Evolutionary conservation across 2,329 filamentous ascomycete genomes (phyloP).

Genomic region (Decorospora gaudefroyi): DNA sequence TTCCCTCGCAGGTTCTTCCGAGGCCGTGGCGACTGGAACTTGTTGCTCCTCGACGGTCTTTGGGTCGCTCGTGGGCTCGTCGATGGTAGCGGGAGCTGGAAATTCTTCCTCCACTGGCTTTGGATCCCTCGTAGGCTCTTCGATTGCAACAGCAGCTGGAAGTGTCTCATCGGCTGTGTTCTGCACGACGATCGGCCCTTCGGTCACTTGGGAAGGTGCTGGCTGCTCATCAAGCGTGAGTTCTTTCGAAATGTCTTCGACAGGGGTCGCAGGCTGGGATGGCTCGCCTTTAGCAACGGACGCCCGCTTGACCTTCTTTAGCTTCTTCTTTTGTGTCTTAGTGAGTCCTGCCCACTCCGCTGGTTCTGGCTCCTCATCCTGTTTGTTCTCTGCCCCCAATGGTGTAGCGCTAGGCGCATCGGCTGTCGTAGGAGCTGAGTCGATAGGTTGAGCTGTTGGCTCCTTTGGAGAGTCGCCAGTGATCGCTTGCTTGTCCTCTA

Average conservation of each 20-base stretch:
- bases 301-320: constrained; percentile 35
- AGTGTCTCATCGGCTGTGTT: neutral
- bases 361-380: constrained; percentile 14
- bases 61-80: constrained; percentile 1
- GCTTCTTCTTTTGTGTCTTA: constrained; percentile 38
- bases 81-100: neutral
- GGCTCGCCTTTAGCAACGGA: constrained; percentile 20
- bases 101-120: constrained; percentile 8
- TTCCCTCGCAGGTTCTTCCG: constrained; percentile 7
- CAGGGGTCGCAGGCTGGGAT: constrained; percentile 16
- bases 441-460: no score
- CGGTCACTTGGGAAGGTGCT: neutral
- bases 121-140: neutral
- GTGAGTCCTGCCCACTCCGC: constrained; percentile 23
- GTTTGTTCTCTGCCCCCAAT: neutral
- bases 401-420: neutral
- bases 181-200: neutral
- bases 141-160: neutral
- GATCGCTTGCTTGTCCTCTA: neutral
- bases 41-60: constrained; percentile 6
- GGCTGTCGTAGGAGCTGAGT: no score
- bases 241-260: constrained; percentile 11
- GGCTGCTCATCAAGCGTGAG: constrained; percentile 7
- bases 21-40: neutral
- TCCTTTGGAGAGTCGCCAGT: no score